Base-by-base conservation (phyloP, 345 rosid species). In the Physaria fendleri region DNA sequence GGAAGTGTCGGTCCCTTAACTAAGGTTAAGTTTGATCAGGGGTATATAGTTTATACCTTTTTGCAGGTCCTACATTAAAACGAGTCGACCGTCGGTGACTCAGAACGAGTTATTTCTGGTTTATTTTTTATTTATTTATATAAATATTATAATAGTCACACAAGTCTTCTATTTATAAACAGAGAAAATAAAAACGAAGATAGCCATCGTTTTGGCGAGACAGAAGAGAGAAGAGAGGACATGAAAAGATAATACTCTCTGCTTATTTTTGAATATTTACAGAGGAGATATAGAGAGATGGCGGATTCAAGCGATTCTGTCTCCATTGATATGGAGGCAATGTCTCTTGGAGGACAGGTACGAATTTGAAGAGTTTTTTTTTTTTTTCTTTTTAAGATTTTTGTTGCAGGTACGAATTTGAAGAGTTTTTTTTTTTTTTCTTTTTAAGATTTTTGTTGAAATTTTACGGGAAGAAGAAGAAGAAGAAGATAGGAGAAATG, bases 231-330 rank as follows among this genome's bases (percentile, higher is more conserved):
- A 21, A 39, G 51, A 39, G 38, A 54, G 21, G 29, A 39, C 42
- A 56, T 68, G 75, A 62, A 56, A 71, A 47, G 64, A 47, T 48
- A 44, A 42, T 49, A 52, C 59, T 65, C 50, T 59, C 56, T 56
- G 56, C 29, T 35, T 39, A 1, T 20, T 22, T 57, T 61, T 66
- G 32, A 63, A 64, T 11, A 7, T 33, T 18, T 17, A 68, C 24
- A 41, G 15, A 28, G 37, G 49, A 60, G 68, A 59, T 45, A 64
- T 47, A 57, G 35, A 57, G 63, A 58, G 23, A 63, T 90, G 96
- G 94, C 76, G 53, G 92, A 85, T 84, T 88, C 95, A 39, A 88
- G 88, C 79, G 95, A 76, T 78, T 85, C 93, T 32, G 86, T 88
- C 61, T 88, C 93, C 73, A 76, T 91, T 59, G 93, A 85, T 47